These are phyloP conservation scores for Besnoitia besnoiti DNA, from an alignment of 169 alveolate species.

Conservation along the genomic window DNA sequence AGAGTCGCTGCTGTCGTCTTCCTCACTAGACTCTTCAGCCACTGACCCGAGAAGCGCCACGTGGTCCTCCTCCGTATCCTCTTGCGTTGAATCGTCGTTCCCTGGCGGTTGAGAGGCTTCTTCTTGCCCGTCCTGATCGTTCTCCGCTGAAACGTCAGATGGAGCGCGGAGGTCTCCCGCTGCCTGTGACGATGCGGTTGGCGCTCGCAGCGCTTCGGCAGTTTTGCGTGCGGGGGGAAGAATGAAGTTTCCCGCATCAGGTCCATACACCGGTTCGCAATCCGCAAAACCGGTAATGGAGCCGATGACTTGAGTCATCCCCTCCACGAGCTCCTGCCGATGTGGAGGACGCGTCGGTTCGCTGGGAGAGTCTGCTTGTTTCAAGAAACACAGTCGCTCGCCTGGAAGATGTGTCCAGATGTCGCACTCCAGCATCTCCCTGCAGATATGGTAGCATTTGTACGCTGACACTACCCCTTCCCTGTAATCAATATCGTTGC, in stretches of 20 bases:
- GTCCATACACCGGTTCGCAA: constrained; percentile 10
- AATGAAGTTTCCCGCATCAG: not conserved
- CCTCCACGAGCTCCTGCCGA: not conserved
- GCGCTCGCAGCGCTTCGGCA: not conserved
- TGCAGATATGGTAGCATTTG: constrained; percentile 21
- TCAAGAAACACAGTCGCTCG: constrained; percentile 3
- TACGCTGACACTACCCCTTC: not conserved
- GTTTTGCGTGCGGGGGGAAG: not conserved
- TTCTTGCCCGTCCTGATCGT: not conserved
- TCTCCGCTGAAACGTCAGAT: not conserved
- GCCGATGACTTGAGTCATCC: not conserved
- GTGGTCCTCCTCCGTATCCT: not conserved
- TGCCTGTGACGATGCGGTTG: too few relatives aligned
- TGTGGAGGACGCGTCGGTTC: not conserved
- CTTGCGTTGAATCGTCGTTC: not conserved
- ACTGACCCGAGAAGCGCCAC: too few relatives aligned
- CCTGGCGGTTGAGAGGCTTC: not conserved
- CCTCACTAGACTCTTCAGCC: too few relatives aligned
- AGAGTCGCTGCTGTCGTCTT: too few relatives aligned
- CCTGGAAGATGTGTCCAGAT: constrained; percentile 11
- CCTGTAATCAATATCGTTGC: not conserved
- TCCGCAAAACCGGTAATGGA: constrained; percentile 19
- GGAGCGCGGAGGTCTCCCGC: too few relatives aligned
- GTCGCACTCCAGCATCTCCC: not conserved
- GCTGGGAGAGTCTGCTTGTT: not conserved